These are phyloP conservation scores for Primulina tabacum DNA, from an alignment of 257 asterid species.

Conservation along the genomic window DNA sequence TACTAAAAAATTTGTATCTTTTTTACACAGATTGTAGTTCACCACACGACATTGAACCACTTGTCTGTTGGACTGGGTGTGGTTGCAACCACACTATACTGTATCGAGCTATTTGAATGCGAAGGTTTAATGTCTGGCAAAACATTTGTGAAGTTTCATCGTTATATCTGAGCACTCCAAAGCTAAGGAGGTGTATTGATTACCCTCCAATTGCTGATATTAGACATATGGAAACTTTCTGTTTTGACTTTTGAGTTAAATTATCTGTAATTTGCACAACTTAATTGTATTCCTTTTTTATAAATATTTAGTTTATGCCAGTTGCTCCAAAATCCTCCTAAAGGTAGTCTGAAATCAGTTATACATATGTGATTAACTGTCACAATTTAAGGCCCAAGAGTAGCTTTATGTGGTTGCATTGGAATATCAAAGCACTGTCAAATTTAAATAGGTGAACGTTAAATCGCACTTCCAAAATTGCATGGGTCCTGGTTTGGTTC, in stretches of 20 bases:
- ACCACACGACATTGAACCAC: not conserved
- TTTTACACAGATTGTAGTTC: not conserved
- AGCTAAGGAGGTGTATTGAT: not conserved
- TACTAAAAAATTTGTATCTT: not conserved
- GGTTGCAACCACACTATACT: no score
- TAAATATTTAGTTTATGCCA: not conserved
- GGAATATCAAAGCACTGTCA: not conserved
- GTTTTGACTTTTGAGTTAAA: constrained; percentile 65
- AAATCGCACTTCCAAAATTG: not conserved
- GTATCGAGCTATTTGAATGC: no score
- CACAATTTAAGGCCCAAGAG: no score
- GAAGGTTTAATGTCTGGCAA: no score
- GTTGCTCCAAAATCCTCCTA: not conserved
- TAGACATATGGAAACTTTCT: constrained; percentile 95
- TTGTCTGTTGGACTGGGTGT: not conserved
- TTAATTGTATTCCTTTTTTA: not conserved
- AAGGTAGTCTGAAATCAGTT: not conserved
- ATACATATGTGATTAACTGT: no score
- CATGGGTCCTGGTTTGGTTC: not conserved
- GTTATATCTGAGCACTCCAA: not conserved
- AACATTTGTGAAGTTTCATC: not conserved
- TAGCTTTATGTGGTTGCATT: not conserved
- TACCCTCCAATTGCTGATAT: constrained; percentile 71
- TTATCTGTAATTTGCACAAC: not conserved
- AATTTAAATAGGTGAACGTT: not conserved